Evolutionary conservation across 2,329 filamentous ascomycete species (phyloP).

Genomic region (Paracoccidioides lutzii): DNA sequence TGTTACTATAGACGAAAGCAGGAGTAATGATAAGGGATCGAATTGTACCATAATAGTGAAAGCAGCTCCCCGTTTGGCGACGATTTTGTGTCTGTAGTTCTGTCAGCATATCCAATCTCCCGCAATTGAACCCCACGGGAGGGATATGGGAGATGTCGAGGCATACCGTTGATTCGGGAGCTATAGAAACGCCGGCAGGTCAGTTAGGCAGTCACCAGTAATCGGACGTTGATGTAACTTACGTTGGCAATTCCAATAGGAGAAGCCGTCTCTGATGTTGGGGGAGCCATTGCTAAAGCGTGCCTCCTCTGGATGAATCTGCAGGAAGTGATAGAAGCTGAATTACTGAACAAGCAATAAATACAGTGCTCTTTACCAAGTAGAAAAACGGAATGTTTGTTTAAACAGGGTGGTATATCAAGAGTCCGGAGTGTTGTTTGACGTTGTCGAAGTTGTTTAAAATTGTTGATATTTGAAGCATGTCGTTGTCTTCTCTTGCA

Average conservation of each 20-base stretch:
- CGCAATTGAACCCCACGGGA: background rate
- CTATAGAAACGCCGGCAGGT: constrained; percentile 29
- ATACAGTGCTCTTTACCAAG: background rate
- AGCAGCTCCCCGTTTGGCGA: constrained; percentile 76
- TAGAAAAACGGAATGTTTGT: background rate
- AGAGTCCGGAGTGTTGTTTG: constrained; percentile 9
- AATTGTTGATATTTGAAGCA: background rate
- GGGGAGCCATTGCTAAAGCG: constrained; percentile 37
- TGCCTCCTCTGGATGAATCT: background rate
- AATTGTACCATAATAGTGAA: constrained; percentile 93
- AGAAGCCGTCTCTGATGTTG: constrained; percentile 45
- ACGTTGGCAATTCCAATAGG: constrained; percentile 65
- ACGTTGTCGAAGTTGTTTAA: constrained; percentile 6
- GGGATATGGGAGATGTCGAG: constrained; percentile 27
- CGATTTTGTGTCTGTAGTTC: constrained; percentile 52
- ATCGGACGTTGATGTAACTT: constrained; percentile 24
- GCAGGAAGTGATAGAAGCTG: constrained; percentile 4
- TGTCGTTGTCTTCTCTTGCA: constrained; percentile 9
- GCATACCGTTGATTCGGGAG: constrained; percentile 56
- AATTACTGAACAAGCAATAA: constrained; percentile 3
- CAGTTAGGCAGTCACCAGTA: constrained; percentile 16
- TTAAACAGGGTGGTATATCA: constrained; percentile 4
- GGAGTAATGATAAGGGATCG: background rate
- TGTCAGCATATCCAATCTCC: constrained; percentile 18
- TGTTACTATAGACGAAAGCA: constrained; percentile 10